Conservation (phyloP, 2,329 filamentous ascomycete genomes). For the Cyclaneusma minus region DNA sequence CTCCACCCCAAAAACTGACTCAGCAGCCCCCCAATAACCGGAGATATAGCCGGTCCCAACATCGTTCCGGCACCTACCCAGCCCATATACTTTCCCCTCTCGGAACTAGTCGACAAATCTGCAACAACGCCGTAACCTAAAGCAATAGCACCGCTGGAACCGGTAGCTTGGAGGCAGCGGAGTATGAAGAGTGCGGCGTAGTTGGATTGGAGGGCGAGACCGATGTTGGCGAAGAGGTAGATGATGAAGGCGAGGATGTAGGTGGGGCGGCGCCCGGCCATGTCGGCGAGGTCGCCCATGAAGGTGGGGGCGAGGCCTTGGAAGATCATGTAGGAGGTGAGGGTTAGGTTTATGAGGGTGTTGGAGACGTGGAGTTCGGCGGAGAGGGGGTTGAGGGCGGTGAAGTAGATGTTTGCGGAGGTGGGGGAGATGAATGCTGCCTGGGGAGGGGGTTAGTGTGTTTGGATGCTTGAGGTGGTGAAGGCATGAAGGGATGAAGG, state of each 20-base stretch:
- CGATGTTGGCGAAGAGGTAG: constrained; percentile 33
- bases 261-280: constrained; percentile 20
- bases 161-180: constrained; percentile 24
- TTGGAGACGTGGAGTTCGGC: constrained; percentile 9
- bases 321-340: constrained; percentile 19
- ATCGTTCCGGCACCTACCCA: constrained; percentile 26
- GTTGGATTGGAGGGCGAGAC: constrained; percentile 18
- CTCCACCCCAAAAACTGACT: constrained; percentile 32
- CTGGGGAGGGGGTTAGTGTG: too few species aligned
- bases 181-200: constrained; percentile 22
- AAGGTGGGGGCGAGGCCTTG: constrained; percentile 25
- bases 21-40: constrained; percentile 32
- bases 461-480: neutral
- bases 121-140: constrained; percentile 57
- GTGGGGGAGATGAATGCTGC: constrained; percentile 7
- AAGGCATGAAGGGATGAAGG: constrained; percentile 36
- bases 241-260: constrained; percentile 21
- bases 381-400: constrained; percentile 12
- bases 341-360: constrained; percentile 14
- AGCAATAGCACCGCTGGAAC: constrained; percentile 44
- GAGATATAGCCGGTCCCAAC: constrained; percentile 30
- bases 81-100: constrained; percentile 61
- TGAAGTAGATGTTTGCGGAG: constrained; percentile 13
- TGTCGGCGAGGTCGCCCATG: constrained; percentile 24
- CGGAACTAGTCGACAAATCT: constrained; percentile 51